Conservation (phyloP, 805 yeast genomes). For the Yamadazyma takamatsuzukensis region DNA sequence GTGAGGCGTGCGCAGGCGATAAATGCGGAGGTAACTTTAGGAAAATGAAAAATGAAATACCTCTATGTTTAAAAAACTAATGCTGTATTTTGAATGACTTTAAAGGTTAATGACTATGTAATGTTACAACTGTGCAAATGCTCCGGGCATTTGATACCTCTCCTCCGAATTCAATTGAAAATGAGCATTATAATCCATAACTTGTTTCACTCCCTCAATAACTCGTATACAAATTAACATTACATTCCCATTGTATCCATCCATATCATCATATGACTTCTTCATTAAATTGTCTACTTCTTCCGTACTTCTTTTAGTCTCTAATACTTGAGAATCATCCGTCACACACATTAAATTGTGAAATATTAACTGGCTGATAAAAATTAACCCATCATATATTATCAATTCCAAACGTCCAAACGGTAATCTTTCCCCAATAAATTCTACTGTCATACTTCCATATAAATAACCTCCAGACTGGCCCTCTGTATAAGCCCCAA, state of each 20-base stretch:
- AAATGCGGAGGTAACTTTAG: no score
- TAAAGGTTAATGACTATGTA: no score
- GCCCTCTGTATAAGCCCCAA: slow-evolving; percentile 18
- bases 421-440: slow-evolving; percentile 37
- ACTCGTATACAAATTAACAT: slow-evolving; percentile 23
- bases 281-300: background rate
- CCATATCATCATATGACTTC: slow-evolving; percentile 20
- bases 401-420: slow-evolving; percentile 21
- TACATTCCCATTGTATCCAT: slow-evolving; percentile 41
- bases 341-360: slow-evolving; percentile 31
- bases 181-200: slow-evolving; percentile 5
- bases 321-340: slow-evolving; percentile 28
- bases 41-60: no score
- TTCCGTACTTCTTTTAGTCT: slow-evolving; percentile 3
- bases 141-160: slow-evolving; percentile 4
- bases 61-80: no score
- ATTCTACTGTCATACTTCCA: slow-evolving; percentile 34
- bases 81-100: no score
- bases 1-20: no score
- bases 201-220: slow-evolving; percentile 6
- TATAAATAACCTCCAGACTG: slow-evolving; percentile 18
- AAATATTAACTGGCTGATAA: slow-evolving; percentile 25
- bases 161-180: no score
- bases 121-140: slow-evolving; percentile 1
- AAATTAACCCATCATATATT: slow-evolving; percentile 22